phyloP scores from a whole-genome alignment of 73 alveolate genomes.

The Paramecium tetraurelia region DNA sequence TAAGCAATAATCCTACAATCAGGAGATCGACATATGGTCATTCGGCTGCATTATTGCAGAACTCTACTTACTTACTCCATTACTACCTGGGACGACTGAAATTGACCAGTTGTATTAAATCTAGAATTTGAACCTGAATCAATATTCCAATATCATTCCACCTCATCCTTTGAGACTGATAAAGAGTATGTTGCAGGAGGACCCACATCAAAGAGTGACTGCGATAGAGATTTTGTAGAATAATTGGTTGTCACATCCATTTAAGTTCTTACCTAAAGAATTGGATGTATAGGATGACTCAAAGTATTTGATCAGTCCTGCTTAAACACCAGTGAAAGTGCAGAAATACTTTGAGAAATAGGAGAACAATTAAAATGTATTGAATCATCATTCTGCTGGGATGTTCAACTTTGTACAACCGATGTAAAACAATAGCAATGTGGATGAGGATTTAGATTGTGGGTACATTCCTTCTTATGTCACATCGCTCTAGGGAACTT shows the following conservation, averaged over 20 bases:
- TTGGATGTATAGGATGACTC: neutral
- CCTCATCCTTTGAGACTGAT: neutral
- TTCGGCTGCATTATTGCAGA: constrained; percentile 79
- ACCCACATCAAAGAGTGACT: neutral
- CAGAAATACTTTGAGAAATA: neutral
- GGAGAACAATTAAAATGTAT: neutral
- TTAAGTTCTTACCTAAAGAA: constrained; percentile 40
- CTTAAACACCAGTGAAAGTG: constrained; percentile 13
- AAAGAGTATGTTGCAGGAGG: neutral
- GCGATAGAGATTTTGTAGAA: neutral
- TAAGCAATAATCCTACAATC: neutral
- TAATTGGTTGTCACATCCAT: constrained; percentile 2
- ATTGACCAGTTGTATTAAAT: constrained; percentile 27
- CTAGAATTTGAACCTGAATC: neutral
- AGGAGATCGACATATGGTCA: constrained; percentile 75
- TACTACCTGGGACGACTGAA: constrained; percentile 61
- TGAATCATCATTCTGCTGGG: neutral
- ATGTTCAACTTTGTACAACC: neutral
- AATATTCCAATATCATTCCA: neutral
- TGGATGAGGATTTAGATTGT: constrained; percentile 35
- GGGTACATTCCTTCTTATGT: constrained; percentile 8
- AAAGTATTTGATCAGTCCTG: constrained; percentile 29
- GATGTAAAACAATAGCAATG: neutral
- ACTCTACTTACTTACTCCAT: constrained; percentile 70
- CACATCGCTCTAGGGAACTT: neutral